phyloP scores from a whole-genome alignment of 441 rosid species.

The Corymbia calophylla region DNA sequence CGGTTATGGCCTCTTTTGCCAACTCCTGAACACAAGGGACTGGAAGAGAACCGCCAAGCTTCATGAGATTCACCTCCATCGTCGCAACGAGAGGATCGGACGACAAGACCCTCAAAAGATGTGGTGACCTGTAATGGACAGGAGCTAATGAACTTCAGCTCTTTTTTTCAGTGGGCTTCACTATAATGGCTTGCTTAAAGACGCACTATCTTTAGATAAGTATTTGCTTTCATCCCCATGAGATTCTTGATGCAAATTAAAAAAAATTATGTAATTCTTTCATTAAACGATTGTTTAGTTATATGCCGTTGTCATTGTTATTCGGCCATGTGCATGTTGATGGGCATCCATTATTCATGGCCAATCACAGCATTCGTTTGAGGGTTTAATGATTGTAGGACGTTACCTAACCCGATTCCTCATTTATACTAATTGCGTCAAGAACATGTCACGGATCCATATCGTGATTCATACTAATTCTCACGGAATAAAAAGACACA shows the following conservation, averaged over 20 bases:
- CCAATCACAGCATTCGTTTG: not conserved
- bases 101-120: not conserved
- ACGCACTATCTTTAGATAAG: slow-evolving; percentile 1
- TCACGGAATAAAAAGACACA: too few species aligned
- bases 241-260: slow-evolving; percentile 16
- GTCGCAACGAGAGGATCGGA: not conserved
- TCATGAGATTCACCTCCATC: not conserved
- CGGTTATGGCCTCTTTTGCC: not conserved
- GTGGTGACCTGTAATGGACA: slow-evolving; percentile 41
- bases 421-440: not conserved
- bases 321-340: not conserved
- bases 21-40: not conserved
- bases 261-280: not conserved
- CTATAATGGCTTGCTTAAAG: slow-evolving; percentile 13
- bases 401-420: not conserved
- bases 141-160: slow-evolving; percentile 46
- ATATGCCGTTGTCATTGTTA: not conserved
- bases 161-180: not conserved
- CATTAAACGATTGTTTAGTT: not conserved
- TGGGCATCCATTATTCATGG: not conserved
- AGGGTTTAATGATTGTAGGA: not conserved
- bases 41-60: not conserved
- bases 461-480: too few species aligned
- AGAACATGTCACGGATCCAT: not conserved
- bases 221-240: not conserved